Evolutionary conservation across 2,329 filamentous ascomycete genomes (phyloP).

Genomic region (Penicillium palitans): DNA sequence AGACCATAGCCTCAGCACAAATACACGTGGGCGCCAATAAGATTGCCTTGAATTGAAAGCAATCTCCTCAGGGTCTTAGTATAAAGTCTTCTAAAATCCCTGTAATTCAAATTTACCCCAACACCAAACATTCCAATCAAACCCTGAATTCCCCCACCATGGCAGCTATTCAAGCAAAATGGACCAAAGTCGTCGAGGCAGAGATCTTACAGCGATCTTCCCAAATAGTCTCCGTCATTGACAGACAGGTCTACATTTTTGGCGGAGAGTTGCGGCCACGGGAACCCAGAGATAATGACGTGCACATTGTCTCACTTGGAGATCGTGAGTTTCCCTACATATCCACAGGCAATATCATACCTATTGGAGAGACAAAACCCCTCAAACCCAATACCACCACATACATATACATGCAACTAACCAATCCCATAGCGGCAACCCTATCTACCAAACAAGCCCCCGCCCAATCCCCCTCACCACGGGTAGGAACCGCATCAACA

Average conservation of each 20-base stretch:
- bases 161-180: constrained; percentile 1
- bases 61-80: too few species aligned
- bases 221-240: constrained; percentile 65
- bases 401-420: neutral
- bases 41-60: too few species aligned
- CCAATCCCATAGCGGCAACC: neutral
- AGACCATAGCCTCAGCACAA: too few species aligned
- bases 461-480: constrained; percentile 58
- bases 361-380: neutral
- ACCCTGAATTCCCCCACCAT: neutral
- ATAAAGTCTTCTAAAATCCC: neutral
- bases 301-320: constrained; percentile 63
- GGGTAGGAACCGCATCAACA: constrained; percentile 72
- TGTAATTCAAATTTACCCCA: neutral
- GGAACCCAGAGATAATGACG: constrained; percentile 68
- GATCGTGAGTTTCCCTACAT: constrained; percentile 12
- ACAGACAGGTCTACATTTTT: constrained; percentile 66
- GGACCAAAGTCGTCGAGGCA: constrained; percentile 23
- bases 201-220: constrained; percentile 60
- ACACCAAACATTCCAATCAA: neutral
- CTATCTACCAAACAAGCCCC: neutral
- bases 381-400: neutral
- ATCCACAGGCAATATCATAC: neutral
- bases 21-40: too few species aligned
- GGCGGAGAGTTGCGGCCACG: constrained; percentile 70